Base-by-base conservation (phyloP, 352 stramenopile genomes). In the Phytopythium sindhum region DNA sequence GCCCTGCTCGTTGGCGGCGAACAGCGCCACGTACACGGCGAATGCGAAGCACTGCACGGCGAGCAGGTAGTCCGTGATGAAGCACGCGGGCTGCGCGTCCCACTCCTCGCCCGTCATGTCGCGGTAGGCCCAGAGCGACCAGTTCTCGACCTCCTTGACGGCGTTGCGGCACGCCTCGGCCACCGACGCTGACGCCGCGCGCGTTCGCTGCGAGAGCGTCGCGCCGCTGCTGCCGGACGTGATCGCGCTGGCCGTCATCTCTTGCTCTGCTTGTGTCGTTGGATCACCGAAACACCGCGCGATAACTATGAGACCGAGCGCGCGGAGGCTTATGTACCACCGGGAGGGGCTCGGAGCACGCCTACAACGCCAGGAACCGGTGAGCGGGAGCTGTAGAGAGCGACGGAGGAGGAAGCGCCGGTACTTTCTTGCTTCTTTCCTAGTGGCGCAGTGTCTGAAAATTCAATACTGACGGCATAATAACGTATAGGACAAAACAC, bases 21-120 rank as follows among this genome's bases (percentile, higher is more conserved):
- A 91, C n/a, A 93, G 73, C n/a, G 73, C 73, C 47, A 93, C 77
- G 71, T 95, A 95, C 21, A 83, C 70, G 54, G 84, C 76, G 70
- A 90, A 93, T 53, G 79, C 76, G 61, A 95, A 95, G 73, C 83
- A 93, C 72, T 95, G 87, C 21, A 92, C 55, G 12, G 84, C 87
- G 58, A 95, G 73, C 37, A 94, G 52, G 68, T 95, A 95, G 73
- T 95, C 87, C 2, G 87, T 95, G 70, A 95, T 92, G 65, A 93
- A 93, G 70, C 85, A 93, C 58, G 87, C 87, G 7, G 87, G 87
- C 67, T 95, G 87, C 53, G 84, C 86, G 60, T 94, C 84, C 87
- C 87, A 95, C 58, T 91, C 80, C 66, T 95, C 87, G 31, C 87
- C 87, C 31, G 74, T 78, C n/a, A 70, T 67, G 60, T 89, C 84